Conservation (phyloP, 2,329 filamentous ascomycete genomes). For the Chrysoporthe deuterocubensis region DNA sequence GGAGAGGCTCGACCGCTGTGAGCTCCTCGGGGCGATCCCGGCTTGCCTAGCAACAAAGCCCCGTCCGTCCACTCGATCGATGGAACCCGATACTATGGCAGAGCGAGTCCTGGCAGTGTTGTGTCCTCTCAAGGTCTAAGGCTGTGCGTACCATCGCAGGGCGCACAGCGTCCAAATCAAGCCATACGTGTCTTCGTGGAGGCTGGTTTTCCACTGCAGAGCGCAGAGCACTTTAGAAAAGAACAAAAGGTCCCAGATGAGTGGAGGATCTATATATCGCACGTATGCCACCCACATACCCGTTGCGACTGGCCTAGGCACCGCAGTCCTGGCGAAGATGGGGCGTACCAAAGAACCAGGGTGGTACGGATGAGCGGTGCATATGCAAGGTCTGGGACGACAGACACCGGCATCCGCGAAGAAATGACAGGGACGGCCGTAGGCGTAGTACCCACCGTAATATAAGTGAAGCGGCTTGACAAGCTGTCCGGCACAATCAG, state of each 20-base stretch:
- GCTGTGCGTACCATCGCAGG: not conserved
- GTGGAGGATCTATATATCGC: not conserved
- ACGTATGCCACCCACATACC: not conserved
- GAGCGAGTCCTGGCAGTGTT: not conserved
- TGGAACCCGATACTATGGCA: not conserved
- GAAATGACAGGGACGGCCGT: not conserved
- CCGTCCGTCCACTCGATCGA: not conserved
- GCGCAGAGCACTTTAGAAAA: not conserved
- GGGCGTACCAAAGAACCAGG: not conserved
- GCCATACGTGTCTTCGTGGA: constrained; percentile 14
- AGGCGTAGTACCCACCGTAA: not conserved
- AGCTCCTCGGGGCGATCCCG: not conserved
- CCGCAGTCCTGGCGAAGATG: not conserved
- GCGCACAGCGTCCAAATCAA: constrained; percentile 20
- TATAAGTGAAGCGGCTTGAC: not conserved
- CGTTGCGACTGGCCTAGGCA: not conserved
- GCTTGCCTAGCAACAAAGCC: not conserved
- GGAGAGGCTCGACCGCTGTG: not conserved
- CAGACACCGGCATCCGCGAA: not conserved
- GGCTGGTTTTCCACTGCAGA: constrained; percentile 7
- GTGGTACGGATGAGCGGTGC: not conserved
- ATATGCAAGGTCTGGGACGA: not conserved
- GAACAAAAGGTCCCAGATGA: not conserved
- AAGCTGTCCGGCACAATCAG: not conserved
- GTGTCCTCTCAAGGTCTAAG: not conserved